Conservation (phyloP, 2,329 filamentous ascomycete genomes). For the Colletotrichum sp. region DNA sequence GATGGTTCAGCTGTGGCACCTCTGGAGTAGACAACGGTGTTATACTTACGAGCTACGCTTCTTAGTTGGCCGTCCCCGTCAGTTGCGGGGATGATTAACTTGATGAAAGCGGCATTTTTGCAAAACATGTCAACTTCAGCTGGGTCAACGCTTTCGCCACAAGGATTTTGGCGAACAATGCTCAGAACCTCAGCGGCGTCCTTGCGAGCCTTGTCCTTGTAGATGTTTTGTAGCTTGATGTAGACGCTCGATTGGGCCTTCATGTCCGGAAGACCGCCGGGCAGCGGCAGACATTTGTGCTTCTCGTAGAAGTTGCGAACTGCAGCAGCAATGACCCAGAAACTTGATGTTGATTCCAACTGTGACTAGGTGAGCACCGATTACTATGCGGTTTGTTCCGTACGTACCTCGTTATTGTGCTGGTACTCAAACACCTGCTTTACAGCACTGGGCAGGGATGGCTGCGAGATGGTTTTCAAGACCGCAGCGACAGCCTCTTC, state of each 20-base stretch:
- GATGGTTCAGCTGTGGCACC: not conserved
- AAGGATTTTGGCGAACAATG: constrained; percentile 59
- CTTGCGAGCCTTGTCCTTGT: constrained; percentile 83
- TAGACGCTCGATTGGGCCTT: constrained; percentile 93
- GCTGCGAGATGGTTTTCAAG: constrained; percentile 79
- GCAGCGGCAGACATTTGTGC: constrained; percentile 78
- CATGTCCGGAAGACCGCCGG: constrained; percentile 94
- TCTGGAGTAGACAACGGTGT: not conserved
- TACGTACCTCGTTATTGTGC: constrained; percentile 56
- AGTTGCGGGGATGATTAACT: constrained; percentile 71
- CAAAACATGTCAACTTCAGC: constrained; percentile 90
- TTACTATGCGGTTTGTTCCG: constrained; percentile 34
- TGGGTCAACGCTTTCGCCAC: constrained; percentile 62
- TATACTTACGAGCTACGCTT: constrained; percentile 58
- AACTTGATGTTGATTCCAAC: constrained; percentile 61
- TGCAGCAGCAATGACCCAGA: constrained; percentile 89
- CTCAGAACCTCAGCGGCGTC: constrained; percentile 79
- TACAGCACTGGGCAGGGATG: constrained; percentile 71
- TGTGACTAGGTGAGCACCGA: constrained; percentile 28
- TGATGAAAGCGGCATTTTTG: constrained; percentile 93
- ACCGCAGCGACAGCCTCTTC: constrained; percentile 90
- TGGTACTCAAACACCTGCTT: constrained; percentile 80
- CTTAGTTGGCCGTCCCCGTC: constrained; percentile 52
- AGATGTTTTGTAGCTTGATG: constrained; percentile 88
- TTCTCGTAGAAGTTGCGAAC: constrained; percentile 77